phyloP scores from a whole-genome alignment of 1,139 yeast genomes.

The Debaryomyces robertsiae region DNA sequence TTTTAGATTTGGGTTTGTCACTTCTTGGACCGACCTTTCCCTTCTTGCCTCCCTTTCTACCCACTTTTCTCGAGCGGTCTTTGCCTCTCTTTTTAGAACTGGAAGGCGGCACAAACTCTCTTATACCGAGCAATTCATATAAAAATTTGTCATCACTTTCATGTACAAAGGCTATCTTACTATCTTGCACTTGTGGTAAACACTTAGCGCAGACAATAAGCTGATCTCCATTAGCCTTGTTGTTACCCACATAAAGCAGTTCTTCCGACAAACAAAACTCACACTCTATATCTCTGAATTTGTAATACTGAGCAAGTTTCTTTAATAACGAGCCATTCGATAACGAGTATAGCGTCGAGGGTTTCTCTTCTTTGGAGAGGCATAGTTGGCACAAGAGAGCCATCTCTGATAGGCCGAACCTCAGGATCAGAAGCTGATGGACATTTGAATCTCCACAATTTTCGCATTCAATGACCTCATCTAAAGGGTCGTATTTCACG shows the following conservation, averaged over 20 bases:
- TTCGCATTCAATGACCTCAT: conserved; percentile 55
- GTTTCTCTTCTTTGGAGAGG: conserved; percentile 46
- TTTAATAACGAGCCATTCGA: conserved; percentile 57
- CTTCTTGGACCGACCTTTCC: background rate
- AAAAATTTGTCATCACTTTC: conserved; percentile 54
- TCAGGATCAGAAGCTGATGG: conserved; percentile 52
- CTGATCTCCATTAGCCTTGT: conserved; percentile 20
- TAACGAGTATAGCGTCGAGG: conserved; percentile 53
- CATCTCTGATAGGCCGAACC: conserved; percentile 61
- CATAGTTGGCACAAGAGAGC: conserved; percentile 52
- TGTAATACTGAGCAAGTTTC: conserved; percentile 49
- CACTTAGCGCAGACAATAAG: conserved; percentile 47
- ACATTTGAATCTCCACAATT: conserved; percentile 58
- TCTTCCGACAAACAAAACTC: conserved; percentile 43
- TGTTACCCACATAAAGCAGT: conserved; percentile 40
- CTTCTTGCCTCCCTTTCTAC: conserved; percentile 30
- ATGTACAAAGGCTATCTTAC: conserved; percentile 33
- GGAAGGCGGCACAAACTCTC: conserved; percentile 37
- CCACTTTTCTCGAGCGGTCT: conserved; percentile 26
- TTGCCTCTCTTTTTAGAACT: conserved; percentile 20
- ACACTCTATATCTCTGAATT: conserved; percentile 55
- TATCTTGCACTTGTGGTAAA: conserved; percentile 27
- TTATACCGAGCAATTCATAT: conserved; percentile 51
- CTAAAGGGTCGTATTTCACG: conserved; percentile 33
- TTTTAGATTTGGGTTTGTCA: conserved; percentile 4